These are phyloP conservation scores for Curvularia lunata DNA, from an alignment of 2,329 filamentous ascomycete genomes.

Conservation along the genomic window DNA sequence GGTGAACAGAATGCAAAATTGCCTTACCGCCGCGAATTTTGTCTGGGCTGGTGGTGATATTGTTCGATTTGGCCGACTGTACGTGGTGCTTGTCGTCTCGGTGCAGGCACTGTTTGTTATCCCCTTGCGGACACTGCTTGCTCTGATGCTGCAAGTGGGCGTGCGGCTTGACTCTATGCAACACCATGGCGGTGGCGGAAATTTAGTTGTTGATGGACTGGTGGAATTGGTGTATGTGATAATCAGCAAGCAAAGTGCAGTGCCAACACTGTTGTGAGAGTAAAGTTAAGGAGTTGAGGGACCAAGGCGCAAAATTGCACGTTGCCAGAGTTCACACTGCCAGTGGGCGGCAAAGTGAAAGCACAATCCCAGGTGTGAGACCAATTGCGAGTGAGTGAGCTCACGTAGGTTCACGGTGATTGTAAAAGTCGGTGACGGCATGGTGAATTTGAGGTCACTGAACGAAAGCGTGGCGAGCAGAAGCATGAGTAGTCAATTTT, in stretches of 20 bases:
- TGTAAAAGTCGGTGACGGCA: neutral
- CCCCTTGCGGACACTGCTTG: neutral
- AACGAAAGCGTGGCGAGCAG: neutral
- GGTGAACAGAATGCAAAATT: neutral
- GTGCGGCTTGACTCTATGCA: slow-evolving; percentile 7
- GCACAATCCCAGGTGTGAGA: neutral
- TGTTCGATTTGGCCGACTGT: neutral
- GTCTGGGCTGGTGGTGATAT: neutral
- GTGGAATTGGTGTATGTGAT: neutral
- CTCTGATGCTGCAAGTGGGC: neutral
- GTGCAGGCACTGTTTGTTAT: neutral
- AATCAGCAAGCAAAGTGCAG: neutral
- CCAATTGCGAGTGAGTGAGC: neutral
- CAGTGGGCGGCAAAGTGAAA: neutral
- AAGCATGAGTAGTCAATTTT: neutral
- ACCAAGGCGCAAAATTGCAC: neutral
- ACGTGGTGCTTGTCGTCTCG: slow-evolving; percentile 1
- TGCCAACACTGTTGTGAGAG: no score
- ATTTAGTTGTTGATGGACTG: no score
- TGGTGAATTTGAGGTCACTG: neutral
- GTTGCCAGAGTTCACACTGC: neutral
- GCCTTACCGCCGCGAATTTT: slow-evolving; percentile 1
- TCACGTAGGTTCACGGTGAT: neutral
- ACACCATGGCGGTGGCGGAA: neutral
- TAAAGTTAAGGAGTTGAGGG: neutral